These are phyloP conservation scores for Colletotrichum spaethianum DNA, from an alignment of 2,329 filamentous ascomycete species.

Conservation along the genomic window DNA sequence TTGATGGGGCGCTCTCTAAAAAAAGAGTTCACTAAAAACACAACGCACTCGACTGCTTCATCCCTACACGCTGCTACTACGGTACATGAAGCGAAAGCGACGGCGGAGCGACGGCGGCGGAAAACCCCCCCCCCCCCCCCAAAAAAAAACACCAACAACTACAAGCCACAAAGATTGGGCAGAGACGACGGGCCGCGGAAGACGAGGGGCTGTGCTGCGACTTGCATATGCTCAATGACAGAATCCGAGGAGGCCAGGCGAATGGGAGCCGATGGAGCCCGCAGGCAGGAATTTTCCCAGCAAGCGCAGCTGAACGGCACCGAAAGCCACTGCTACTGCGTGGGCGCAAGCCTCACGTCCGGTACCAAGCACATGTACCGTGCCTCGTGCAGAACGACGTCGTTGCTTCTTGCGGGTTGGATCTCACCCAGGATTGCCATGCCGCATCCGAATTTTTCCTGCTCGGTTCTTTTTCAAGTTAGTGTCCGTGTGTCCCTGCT, in stretches of 20 bases:
- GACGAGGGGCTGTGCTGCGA: conserved; percentile 52
- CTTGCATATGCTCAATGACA: conserved; percentile 52
- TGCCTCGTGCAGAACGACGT: neutral
- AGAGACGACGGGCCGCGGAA: conserved; percentile 22
- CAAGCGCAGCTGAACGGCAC: neutral
- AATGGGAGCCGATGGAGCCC: conserved; percentile 47
- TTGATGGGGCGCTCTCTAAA: conserved; percentile 3
- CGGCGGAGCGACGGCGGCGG: conserved; percentile 2
- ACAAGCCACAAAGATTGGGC: conserved; percentile 6
- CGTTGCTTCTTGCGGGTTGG: neutral
- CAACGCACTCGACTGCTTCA: neutral
- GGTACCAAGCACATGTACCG: neutral
- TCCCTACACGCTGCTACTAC: neutral
- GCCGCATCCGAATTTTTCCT: conserved; percentile 2
- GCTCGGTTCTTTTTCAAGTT: conserved; percentile 7
- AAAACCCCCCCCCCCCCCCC: too few species aligned
- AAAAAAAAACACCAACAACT: neutral
- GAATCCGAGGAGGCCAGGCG: conserved; percentile 48
- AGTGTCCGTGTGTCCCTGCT: conserved; percentile 25
- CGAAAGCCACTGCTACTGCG: neutral
- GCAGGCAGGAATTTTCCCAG: conserved; percentile 34
- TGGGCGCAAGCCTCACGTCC: conserved; percentile 16
- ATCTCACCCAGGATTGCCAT: neutral
- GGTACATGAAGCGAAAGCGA: conserved; percentile 12
- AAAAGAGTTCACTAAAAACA: neutral